phyloP scores from a whole-genome alignment of 257 asterid species.

The Gentiana dahurica region DNA sequence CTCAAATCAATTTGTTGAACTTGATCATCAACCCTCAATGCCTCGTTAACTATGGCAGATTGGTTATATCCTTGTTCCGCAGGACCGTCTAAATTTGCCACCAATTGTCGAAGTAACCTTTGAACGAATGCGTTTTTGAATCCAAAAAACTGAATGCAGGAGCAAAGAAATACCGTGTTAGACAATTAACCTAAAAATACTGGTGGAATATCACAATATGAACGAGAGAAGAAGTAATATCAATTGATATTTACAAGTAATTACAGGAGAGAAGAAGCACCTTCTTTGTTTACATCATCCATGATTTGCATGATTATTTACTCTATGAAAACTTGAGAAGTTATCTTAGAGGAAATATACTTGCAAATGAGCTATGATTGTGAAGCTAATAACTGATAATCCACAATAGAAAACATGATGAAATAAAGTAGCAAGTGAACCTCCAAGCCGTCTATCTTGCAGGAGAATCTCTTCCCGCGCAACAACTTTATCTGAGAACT shows the following conservation, averaged over 20 bases:
- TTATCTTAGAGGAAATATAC: too few species aligned
- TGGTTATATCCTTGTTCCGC: constrained; percentile 31
- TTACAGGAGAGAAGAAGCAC: too few species aligned
- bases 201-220: too few species aligned
- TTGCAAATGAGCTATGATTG: too few species aligned
- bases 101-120: constrained; percentile 78
- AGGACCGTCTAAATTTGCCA: constrained; percentile 52
- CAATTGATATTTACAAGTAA: too few species aligned
- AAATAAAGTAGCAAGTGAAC: constrained; percentile 14
- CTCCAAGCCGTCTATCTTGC: constrained; percentile 88
- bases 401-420: too few species aligned
- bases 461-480: constrained; percentile 76
- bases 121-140: constrained; percentile 80
- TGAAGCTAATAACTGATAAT: too few species aligned
- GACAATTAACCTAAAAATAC: background rate
- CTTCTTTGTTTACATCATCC: too few species aligned
- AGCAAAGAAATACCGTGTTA: constrained; percentile 6
- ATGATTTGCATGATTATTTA: too few species aligned
- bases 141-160: constrained; percentile 69
- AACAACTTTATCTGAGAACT: constrained; percentile 43
- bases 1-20: constrained; percentile 21
- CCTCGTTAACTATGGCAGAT: constrained; percentile 25
- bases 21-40: constrained; percentile 22
- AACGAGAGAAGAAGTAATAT: too few species aligned
- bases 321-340: too few species aligned